phyloP scores from a whole-genome alignment of 73 alveolate species.

The Uronychia setigera region DNA sequence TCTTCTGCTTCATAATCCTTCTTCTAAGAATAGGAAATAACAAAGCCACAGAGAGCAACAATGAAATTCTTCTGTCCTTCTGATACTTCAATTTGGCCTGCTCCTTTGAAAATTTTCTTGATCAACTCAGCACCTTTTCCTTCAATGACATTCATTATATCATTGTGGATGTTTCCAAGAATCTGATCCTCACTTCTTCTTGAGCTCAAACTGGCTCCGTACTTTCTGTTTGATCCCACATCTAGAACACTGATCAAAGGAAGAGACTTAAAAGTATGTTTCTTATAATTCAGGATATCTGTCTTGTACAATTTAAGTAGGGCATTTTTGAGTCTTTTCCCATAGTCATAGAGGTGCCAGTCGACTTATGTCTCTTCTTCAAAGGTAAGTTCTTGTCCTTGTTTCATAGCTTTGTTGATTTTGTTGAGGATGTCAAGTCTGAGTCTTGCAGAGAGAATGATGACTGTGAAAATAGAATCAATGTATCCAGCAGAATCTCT shows the following conservation, averaged over 20 bases:
- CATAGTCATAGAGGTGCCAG: neutral
- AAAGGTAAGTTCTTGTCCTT: neutral
- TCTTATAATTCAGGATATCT: neutral
- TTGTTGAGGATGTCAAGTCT: neutral
- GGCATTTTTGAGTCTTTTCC: neutral
- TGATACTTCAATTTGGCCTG: neutral
- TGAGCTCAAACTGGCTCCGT: neutral
- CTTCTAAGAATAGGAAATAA: neutral
- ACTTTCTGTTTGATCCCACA: neutral
- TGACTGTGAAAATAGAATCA: neutral
- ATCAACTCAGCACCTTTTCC: neutral
- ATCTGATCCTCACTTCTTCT: neutral
- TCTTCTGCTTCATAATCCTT: neutral
- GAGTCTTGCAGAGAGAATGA: neutral
- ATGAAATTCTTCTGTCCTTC: neutral
- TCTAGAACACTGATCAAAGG: neutral
- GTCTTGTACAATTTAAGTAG: neutral
- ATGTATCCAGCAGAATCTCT: neutral
- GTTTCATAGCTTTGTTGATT: neutral
- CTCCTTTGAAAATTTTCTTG: neutral
- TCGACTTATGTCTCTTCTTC: neutral
- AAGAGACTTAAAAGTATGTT: neutral
- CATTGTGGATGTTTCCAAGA: neutral
- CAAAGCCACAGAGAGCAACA: neutral
- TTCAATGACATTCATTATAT: neutral